phyloP scores from a whole-genome alignment of 2,329 filamentous ascomycete species.

The Kalmusia sp. region DNA sequence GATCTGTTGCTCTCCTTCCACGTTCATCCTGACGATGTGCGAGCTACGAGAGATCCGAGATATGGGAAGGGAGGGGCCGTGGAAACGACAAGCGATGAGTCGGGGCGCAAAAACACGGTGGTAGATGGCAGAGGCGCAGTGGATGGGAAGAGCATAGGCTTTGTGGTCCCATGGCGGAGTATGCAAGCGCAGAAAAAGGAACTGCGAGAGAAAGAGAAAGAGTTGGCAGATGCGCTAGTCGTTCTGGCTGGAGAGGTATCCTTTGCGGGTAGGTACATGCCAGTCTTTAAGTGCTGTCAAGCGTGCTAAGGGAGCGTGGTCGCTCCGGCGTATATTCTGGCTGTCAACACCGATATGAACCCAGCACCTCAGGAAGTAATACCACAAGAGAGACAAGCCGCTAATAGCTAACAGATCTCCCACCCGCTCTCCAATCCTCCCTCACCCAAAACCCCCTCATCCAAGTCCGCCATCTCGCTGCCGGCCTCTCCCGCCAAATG shows the following conservation, averaged over 20 bases:
- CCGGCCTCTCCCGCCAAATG: conserved; percentile 44
- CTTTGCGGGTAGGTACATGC: conserved; percentile 33
- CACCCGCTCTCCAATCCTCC: conserved; percentile 37
- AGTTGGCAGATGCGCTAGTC: conserved; percentile 42
- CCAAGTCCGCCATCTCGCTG: conserved; percentile 42
- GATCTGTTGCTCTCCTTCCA: conserved; percentile 43
- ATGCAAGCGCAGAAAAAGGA: conserved; percentile 44
- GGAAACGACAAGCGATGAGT: conserved; percentile 27
- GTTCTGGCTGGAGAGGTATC: conserved; percentile 42
- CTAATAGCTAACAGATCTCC: conserved; percentile 27
- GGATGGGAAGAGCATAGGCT: conserved; percentile 40
- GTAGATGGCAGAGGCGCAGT: conserved; percentile 15
- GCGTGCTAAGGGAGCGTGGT: too few species aligned
- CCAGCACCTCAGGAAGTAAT: neutral
- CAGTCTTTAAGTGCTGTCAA: neutral
- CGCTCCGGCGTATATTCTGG: too few species aligned
- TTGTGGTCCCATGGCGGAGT: conserved; percentile 44
- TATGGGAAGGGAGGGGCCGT: conserved; percentile 21
- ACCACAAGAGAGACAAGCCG: neutral
- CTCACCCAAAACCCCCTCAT: conserved; percentile 41
- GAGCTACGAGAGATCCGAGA: conserved; percentile 22
- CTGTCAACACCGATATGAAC: too few species aligned
- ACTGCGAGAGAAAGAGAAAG: conserved; percentile 40
- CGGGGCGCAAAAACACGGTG: conserved; percentile 24
- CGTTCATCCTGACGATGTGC: conserved; percentile 37